Base-by-base conservation (phyloP, 805 yeast genomes). In the Cyberlindnera petersonii region DNA sequence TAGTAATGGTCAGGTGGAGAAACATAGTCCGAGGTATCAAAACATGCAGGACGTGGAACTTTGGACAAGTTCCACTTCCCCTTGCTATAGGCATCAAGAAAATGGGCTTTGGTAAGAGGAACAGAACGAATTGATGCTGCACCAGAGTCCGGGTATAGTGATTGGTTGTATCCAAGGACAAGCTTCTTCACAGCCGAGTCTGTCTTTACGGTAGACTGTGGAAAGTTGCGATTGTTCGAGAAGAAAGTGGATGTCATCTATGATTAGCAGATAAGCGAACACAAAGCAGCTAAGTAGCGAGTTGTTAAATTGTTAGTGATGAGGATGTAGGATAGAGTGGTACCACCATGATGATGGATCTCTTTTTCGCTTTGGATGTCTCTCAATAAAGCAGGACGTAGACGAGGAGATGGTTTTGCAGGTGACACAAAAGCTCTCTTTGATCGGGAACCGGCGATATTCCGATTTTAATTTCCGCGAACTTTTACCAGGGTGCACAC, bases 1-100 rank as follows among this genome's bases (percentile, higher is more conserved):
- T 69, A 59, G 47, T 69, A 69, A 31, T 75, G 65, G 17, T 70
- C 76, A 0, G 91, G 91, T 0, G 89, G 78, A 21, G 68, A 65
- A 62, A 81, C 64, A 37, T 76, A 61, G 3, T 75, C 75, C 5
- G 60, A 55, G 6, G 58, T 63, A 16, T 63, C 53, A 40, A 77
- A 66, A 45, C 80, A 73, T 0, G 71, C 59, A 0, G 91, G 91
- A 36, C 77, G 63, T 2, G 71, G 68, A 3, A 79, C 71, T 15
- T 61, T 63, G 0, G 82, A 74, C 7, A 79, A 53, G 42, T 77
- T 76, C 74, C 76, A 69, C 47, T 69, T 72, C 3, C 79, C 81
- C 63, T 69, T 61, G 32, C 69, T 71, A 50, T 79, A 79, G 2
- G 69, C 69, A 46, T 77, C 82, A 24, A 76, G 54, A 41, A 77